Evolutionary conservation across 2,329 filamentous ascomycete species (phyloP).

Genomic region (Nigrospora osmanthi): DNA sequence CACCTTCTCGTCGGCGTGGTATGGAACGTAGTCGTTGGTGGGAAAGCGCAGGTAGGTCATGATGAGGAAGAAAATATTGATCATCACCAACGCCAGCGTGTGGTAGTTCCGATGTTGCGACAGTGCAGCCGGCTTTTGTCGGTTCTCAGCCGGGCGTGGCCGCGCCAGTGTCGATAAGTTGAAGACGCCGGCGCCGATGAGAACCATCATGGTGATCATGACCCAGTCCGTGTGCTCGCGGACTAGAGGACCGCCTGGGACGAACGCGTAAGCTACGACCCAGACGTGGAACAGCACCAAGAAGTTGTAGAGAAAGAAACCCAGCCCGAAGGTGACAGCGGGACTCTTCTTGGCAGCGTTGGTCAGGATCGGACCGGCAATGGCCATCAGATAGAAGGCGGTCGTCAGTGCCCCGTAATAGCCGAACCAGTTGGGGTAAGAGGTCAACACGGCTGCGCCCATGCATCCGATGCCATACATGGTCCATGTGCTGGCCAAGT

Average conservation of each 20-base stretch:
- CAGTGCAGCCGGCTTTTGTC: constrained; percentile 5
- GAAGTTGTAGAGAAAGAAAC: constrained; percentile 87
- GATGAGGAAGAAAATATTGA: constrained; percentile 74
- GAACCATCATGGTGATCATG: constrained; percentile 78
- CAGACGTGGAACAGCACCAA: constrained; percentile 96
- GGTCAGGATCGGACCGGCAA: constrained; percentile 66
- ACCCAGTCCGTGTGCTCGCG: constrained; percentile 95
- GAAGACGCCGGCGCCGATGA: constrained; percentile 79
- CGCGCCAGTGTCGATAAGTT: constrained; percentile 43
- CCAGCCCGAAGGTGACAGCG: constrained; percentile 75
- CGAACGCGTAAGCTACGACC: constrained; percentile 97
- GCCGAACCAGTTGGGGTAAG: constrained; percentile 75
- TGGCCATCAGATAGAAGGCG: constrained; percentile 74
- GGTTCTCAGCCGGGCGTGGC: constrained; percentile 26
- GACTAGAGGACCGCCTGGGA: constrained; percentile 86
- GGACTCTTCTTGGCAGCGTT: constrained; percentile 72
- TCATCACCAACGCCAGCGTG: constrained; percentile 51
- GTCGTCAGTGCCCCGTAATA: constrained; percentile 76
- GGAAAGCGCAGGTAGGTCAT: constrained; percentile 89
- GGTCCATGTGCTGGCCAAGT: constrained; percentile 68
- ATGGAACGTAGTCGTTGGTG: constrained; percentile 81
- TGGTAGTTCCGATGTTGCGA: constrained; percentile 45
- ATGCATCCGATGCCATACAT: constrained; percentile 70
- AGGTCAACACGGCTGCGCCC: constrained; percentile 72
- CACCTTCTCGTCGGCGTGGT: constrained; percentile 80